Evolutionary conservation across 306 rosid species (phyloP), one percentile per base, ranked within the genome.

Genomic region (Luffa acutangula): DNA sequence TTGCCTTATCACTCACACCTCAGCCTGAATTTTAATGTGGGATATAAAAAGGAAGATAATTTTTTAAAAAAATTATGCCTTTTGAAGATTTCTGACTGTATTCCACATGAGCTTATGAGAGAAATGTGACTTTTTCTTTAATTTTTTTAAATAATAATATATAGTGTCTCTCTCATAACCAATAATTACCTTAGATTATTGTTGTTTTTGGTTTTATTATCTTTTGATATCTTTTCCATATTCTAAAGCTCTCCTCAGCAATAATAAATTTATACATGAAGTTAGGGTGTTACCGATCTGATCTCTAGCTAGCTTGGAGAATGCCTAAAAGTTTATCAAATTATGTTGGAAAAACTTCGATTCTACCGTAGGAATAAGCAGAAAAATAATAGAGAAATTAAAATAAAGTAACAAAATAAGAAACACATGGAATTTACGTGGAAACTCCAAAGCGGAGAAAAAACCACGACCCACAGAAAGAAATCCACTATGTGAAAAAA

Each of bases 1-100:
- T 70, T 71, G 57, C 57, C 76, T 46, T 31, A 12, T 71, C 76
- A 45, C 12, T 21, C 41, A 71, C 76, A 71, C 54, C 76, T 71
- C 76, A 71, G 76, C 76, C 57, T 71, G 4, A 12, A 71, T 71
- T 20, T 46, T 43, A 43, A 70, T 70, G 31, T 1, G 2, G 4
- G 25, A 42, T 62, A 42, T 62, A 17, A 1, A 42, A 70, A 43
- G 17, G 18, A 71, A 46, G 13, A 0, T 71, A 25, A 3, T 20
- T 2, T 43, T 10, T 70, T 17, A 10, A 20, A 71, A 69, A 9
- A 67, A 25, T 25, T 71, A 45, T 71, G 36, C 17, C 34, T 25
- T 25, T 43, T 43, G 8, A 70, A 42, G 9, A 43, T 46, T 71
- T 71, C 10, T 71, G 76, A 71, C 76, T 46, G 20, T 71, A 6